Evolutionary conservation across 2,329 filamentous ascomycete species (phyloP).

Genomic region (Talaromyces sp.): DNA sequence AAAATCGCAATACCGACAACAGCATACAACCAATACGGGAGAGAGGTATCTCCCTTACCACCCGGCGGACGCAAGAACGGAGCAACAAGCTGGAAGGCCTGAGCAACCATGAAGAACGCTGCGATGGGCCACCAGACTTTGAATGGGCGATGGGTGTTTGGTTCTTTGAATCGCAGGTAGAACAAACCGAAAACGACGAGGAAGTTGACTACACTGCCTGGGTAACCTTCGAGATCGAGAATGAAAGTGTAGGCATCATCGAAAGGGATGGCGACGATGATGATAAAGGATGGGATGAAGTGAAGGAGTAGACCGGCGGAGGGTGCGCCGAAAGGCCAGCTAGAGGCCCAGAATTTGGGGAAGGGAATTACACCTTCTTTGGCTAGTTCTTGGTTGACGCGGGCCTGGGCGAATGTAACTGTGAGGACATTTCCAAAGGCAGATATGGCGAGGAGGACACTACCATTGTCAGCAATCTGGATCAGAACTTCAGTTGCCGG

Average conservation of each 20-base stretch:
- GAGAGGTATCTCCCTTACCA: constrained; percentile 45
- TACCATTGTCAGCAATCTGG: background rate
- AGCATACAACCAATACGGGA: constrained; percentile 50
- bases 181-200: constrained; percentile 51
- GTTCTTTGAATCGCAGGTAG: constrained; percentile 39
- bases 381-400: constrained; percentile 52
- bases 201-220: constrained; percentile 19
- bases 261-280: constrained; percentile 60
- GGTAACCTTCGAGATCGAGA: constrained; percentile 27
- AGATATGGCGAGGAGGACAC: constrained; percentile 12
- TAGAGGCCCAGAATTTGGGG: constrained; percentile 62
- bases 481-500: background rate
- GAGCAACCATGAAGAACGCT: constrained; percentile 56
- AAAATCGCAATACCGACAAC: constrained; percentile 49
- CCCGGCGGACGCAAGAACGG: constrained; percentile 51
- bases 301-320: constrained; percentile 54
- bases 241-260: constrained; percentile 62
- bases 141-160: constrained; percentile 12
- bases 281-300: constrained; percentile 60
- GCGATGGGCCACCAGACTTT: constrained; percentile 18
- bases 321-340: constrained; percentile 60
- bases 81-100: constrained; percentile 59
- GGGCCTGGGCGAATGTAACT: constrained; percentile 21
- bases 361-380: constrained; percentile 64
- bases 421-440: constrained; percentile 20